Evolutionary conservation across 352 stramenopile species (phyloP), one percentile per base, ranked within the genome.

Genomic region (Pythium grandisporangium): DNA sequence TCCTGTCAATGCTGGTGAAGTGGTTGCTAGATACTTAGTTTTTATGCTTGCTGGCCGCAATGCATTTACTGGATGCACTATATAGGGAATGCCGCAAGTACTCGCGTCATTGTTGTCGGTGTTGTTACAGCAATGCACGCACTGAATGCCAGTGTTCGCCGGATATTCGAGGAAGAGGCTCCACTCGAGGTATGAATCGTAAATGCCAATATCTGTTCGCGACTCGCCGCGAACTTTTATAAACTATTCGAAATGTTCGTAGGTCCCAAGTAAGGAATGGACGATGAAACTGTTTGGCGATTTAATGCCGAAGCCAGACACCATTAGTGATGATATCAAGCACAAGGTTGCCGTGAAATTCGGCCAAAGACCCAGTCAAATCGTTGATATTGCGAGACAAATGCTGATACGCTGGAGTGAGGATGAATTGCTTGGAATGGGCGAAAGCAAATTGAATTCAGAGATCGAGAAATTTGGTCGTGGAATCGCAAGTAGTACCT

Each of bases 131-230:
- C 64, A 0, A 53, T 88, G 20, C 46, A 45, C 2, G 50, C 66
- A 13, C 44, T 93, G 17, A 76, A 88, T 41, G 41, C 46, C 8
- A 82, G 73, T 51, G 73, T 93, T 20, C 61, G 74, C 6, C 74
- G 84, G 41, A 57, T 86, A 14, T 92, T 93, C 51, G 66, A 66
- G 0, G 78, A 93, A 42, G 78, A 92, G 64, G 53, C 88, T 2
- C 48, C 53, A 6, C 60, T 93, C 2, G 62, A 84, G 53, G 80
- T 90, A 64, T 30, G 66, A 42, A 26, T 4, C 14, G 8, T 13
- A 21, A 6, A 10, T 8, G 16, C 30, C 29, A 20, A 3, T 17
- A 13, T 45, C 33, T 32, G 13, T 43, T n/a, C 6, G 19, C 19
- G 5, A n/a, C 2, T 35, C 4, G 4, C 24, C 16, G 26, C 4